A percentile compares a stretch with the other conserved stretches of the same genome.
Evolutionary conservation across 2,329 filamentous ascomycete genomes (phyloP).

Genomic region (Colletotrichum echinochloae): DNA sequence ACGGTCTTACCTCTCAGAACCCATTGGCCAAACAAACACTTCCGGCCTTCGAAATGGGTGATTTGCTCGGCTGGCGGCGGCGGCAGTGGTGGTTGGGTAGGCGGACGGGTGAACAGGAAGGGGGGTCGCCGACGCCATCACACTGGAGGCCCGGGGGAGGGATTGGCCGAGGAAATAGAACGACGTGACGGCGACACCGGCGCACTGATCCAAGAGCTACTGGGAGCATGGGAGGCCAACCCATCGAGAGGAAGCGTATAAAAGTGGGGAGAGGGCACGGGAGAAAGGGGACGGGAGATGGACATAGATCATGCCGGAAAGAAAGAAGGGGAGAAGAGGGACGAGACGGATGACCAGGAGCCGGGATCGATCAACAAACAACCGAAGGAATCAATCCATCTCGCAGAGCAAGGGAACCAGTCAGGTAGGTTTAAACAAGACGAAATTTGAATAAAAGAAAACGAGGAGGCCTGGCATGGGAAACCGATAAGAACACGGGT

Average conservation of each 20-base stretch:
- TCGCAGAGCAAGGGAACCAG: too few relatives aligned
- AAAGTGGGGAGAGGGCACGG: too few relatives aligned
- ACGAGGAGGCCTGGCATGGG: background rate
- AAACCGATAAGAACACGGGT: background rate
- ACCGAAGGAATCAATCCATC: background rate
- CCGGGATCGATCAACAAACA: background rate
- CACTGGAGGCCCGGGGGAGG: background rate
- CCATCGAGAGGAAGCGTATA: background rate
- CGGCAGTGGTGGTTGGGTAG: background rate
- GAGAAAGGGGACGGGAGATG: background rate
- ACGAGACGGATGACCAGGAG: background rate
- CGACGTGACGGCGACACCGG: background rate
- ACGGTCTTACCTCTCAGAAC: too few relatives aligned
- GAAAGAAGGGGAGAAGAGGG: background rate
- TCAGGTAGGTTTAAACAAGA: too few relatives aligned
- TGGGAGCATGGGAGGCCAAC: background rate
- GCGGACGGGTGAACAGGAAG: background rate
- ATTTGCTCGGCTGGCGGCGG: background rate
- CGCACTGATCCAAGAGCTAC: background rate
- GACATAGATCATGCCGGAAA: slow-evolving; percentile 1
- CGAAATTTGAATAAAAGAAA: background rate
- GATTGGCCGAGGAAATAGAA: background rate
- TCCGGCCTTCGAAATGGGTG: too few relatives aligned
- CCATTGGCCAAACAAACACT: too few relatives aligned
- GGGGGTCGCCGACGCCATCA: too few relatives aligned